Evolutionary conservation across 805 yeast genomes (phyloP).

Genomic region (Candida caryicola): DNA sequence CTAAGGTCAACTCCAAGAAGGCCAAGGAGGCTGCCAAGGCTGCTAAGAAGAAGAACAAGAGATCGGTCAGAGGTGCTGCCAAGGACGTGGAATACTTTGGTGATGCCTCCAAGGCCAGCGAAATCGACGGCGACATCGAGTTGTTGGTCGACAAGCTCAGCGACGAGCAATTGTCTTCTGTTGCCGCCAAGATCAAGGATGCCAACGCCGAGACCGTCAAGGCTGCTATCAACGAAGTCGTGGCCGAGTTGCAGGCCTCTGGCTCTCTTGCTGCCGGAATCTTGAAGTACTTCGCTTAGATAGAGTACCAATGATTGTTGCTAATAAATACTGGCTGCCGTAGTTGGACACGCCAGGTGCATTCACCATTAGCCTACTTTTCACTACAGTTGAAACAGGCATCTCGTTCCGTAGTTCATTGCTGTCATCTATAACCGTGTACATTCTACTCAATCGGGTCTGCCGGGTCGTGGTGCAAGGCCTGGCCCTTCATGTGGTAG

Average conservation of each 20-base stretch:
- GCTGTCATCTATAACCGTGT: constrained; percentile 24
- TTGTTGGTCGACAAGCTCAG: constrained; percentile 74
- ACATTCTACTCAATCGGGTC: too few relatives aligned
- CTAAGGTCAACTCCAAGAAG: constrained; percentile 64
- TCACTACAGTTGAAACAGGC: too few relatives aligned
- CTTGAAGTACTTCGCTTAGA: constrained; percentile 55
- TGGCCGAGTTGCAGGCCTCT: constrained; percentile 49
- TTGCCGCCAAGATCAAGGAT: constrained; percentile 63
- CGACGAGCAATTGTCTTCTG: constrained; percentile 72
- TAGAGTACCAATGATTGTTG: too few relatives aligned
- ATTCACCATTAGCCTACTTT: too few relatives aligned
- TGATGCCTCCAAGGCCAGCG: constrained; percentile 62
- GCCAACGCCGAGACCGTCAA: constrained; percentile 57
- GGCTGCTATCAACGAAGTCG: constrained; percentile 53
- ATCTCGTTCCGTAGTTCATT: constrained; percentile 10
- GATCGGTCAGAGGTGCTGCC: constrained; percentile 74
- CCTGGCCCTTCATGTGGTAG: constrained; percentile 59
- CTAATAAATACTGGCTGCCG: too few relatives aligned
- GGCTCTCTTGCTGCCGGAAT: constrained; percentile 54
- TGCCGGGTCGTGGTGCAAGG: constrained; percentile 38
- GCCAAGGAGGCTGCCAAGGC: constrained; percentile 95
- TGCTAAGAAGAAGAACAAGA: constrained; percentile 97
- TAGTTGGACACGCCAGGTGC: not conserved
- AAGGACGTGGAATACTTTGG: constrained; percentile 87
- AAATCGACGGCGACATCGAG: constrained; percentile 77